Evolutionary conservation across 2,329 filamentous ascomycete species (phyloP).

Genomic region (Xylariaceae sp.): DNA sequence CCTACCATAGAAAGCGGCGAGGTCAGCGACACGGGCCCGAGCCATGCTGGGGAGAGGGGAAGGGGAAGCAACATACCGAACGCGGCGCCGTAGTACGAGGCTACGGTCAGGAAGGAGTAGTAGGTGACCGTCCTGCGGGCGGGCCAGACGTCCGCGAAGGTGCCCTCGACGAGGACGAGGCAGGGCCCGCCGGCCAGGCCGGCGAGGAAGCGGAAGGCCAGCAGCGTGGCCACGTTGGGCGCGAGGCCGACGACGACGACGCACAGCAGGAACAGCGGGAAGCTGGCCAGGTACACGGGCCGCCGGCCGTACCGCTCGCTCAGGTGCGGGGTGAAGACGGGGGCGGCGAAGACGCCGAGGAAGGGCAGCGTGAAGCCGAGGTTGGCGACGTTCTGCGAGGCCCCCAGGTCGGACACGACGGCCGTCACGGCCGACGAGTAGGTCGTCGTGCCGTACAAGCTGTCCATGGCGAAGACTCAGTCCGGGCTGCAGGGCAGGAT

Average conservation of each 20-base stretch:
- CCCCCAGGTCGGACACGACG: neutral
- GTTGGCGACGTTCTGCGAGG: slow-evolving; percentile 1
- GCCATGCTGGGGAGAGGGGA: no score
- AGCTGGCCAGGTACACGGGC: slow-evolving; percentile 29
- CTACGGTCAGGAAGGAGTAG: slow-evolving; percentile 23
- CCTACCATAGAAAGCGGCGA: slow-evolving; percentile 3
- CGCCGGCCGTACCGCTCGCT: slow-evolving; percentile 31
- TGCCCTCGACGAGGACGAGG: slow-evolving; percentile 23
- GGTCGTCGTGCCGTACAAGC: slow-evolving; percentile 3
- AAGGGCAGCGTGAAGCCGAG: slow-evolving; percentile 4
- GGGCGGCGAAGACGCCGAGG: slow-evolving; percentile 4
- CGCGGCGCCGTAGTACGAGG: slow-evolving; percentile 24
- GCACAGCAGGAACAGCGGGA: slow-evolving; percentile 22
- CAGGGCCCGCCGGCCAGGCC: slow-evolving; percentile 23
- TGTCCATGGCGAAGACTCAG: no score
- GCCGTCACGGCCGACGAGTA: slow-evolving; percentile 1
- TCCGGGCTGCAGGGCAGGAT: no score
- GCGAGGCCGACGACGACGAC: slow-evolving; percentile 33
- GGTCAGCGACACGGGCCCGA: neutral
- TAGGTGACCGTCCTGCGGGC: slow-evolving; percentile 25
- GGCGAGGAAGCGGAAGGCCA: slow-evolving; percentile 32
- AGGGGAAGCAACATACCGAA: slow-evolving; percentile 1
- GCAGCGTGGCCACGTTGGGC: slow-evolving; percentile 25
- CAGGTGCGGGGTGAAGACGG: slow-evolving; percentile 2
- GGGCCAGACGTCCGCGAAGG: slow-evolving; percentile 25